Percentiles rank a stretch among this genome's conserved stretches.
Conservation (phyloP, 345 rosid species). For the Erodium maritimum region DNA sequence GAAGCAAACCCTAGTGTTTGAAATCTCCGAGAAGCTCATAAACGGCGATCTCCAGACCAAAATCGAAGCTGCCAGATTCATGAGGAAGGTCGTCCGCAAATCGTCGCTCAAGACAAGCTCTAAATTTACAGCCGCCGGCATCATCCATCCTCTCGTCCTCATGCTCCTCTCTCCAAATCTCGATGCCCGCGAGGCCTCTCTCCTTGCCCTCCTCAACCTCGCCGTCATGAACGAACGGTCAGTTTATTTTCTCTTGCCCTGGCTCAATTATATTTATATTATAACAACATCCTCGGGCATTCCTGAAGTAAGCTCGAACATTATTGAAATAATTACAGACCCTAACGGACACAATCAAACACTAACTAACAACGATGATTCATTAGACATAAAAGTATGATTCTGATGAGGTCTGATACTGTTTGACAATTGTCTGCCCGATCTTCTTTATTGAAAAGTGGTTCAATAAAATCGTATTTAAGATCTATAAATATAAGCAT, state of each 20-base stretch:
- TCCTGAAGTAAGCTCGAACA: too few species aligned
- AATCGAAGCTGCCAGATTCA: constrained; percentile 55
- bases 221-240: constrained; percentile 61
- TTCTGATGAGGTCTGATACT: too few species aligned
- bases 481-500: too few species aligned
- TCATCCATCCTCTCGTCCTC: constrained; percentile 51
- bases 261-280: too few species aligned
- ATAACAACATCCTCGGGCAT: too few species aligned
- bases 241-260: background rate
- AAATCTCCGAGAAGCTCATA: constrained; percentile 35
- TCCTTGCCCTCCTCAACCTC: constrained; percentile 70
- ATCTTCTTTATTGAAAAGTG: too few species aligned
- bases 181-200: constrained; percentile 61
- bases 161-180: constrained; percentile 46
- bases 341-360: too few species aligned
- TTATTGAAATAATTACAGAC: too few species aligned
- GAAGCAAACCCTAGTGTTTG: background rate
- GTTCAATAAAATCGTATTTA: too few species aligned
- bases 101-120: constrained; percentile 53
- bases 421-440: too few species aligned
- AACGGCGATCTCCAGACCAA: constrained; percentile 50
- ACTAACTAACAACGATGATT: too few species aligned
- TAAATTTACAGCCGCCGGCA: constrained; percentile 56
- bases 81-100: constrained; percentile 40
- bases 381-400: too few species aligned